Base-by-base conservation (phyloP, 2,329 filamentous ascomycete genomes). In the Cytospora leucostoma region DNA sequence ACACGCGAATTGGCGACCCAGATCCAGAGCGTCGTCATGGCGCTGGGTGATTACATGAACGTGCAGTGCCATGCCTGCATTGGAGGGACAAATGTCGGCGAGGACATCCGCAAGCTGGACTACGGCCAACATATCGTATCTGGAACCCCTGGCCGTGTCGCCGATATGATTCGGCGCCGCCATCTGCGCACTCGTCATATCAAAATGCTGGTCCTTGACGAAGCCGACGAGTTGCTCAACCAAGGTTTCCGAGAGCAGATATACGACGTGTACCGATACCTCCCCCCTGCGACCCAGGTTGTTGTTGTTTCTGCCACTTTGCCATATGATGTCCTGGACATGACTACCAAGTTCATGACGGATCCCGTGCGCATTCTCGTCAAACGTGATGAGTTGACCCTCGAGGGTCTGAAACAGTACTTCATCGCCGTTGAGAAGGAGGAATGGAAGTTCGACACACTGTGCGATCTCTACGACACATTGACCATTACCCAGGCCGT, bases 371-470 rank as follows among this genome's bases (percentile, higher is more conserved):
- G 95, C 77, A 98, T 99, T 77, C 87, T 99, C 72, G 95, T 99
- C 82, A 99, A 99, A 91, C 97, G 97, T 88, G 94, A 96, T 76
- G 95, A 99, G 80, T 89, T 99, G 80, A 99, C 95, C 75, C 92
- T 99, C 65, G 95, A 99, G 84, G 95, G 95, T 92, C 96, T 99
- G 78, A 99, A 99, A 88, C 95, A 99, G 80, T 99, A 97, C 85
- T 99, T 97, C 85, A 98, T 99, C 81, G 95, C 95, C 66, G 95
- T 99, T 66, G 95, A 99, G 86, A 98, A 99, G 87, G 95, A 99
- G 80, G 95, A 99, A 77, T 99, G 95, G 95, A 99, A 99, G 84
- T 89, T 99, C 70, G 95, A 99, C 80, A 99, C 95, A 67, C 92
- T 99, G 68, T 98, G 92, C 74, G 95, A 99, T 82, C 82, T 99